A percentile compares a stretch with the other conserved stretches of the same genome.
Conservation (phyloP, 139 green algal genomes). For the Chlorella vulgaris region DNA sequence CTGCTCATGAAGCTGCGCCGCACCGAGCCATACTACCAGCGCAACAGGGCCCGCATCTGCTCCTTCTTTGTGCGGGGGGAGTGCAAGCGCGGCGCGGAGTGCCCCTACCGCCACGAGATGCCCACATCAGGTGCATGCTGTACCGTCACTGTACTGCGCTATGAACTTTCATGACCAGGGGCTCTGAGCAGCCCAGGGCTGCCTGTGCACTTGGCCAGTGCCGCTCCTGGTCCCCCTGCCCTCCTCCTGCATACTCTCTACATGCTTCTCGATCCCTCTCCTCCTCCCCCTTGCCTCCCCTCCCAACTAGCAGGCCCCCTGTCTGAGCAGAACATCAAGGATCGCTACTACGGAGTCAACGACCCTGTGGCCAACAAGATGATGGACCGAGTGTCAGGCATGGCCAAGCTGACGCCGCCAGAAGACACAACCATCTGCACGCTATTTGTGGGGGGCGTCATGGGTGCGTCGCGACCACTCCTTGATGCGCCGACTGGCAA, state of each 20-base stretch:
- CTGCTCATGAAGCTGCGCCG: conserved; percentile 83
- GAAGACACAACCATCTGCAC: conserved; percentile 93
- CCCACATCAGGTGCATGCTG: conserved; percentile 56
- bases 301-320: conserved; percentile 52
- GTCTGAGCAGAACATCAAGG: conserved; percentile 91
- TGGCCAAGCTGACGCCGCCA: conserved; percentile 79
- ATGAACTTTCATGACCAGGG: neutral
- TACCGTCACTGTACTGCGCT: neutral
- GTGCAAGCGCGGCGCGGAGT: conserved; percentile 96
- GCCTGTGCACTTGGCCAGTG: too few relatives aligned
- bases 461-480: neutral
- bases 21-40: conserved; percentile 95
- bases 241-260: neutral
- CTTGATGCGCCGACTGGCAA: neutral
- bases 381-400: conserved; percentile 69
- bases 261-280: neutral
- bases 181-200: neutral
- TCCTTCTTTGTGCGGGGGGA: conserved; percentile 92
- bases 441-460: conserved; percentile 87
- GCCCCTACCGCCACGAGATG: conserved; percentile 94
- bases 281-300: neutral
- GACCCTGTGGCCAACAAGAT: conserved; percentile 97
- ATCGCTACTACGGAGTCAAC: conserved; percentile 97
- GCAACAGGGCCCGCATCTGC: conserved; percentile 94
- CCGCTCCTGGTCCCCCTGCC: neutral